Evolutionary conservation across 108 stramenopile genomes (phyloP).

Genomic region (Fistulifera solaris): DNA sequence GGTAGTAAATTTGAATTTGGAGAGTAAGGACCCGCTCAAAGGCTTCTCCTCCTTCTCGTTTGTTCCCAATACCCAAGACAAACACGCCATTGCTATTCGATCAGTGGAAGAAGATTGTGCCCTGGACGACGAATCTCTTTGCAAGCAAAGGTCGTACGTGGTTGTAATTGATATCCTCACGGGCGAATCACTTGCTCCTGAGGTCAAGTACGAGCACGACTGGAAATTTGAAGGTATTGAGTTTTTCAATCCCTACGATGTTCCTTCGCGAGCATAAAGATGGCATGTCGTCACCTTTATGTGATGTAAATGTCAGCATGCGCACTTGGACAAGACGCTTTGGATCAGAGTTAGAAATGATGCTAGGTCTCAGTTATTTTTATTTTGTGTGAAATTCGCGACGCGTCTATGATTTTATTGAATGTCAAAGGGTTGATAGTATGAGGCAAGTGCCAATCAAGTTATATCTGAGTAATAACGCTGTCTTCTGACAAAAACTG

Average conservation of each 20-base stretch:
- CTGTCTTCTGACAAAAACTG: no score
- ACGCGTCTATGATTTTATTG: no score
- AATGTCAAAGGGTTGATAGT: no score
- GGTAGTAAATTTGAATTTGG: constrained; percentile 62
- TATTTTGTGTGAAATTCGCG: no score
- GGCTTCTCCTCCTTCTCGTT: constrained; percentile 93
- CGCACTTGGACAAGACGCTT: no score
- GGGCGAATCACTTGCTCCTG: constrained; percentile 87
- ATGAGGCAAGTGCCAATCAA: no score
- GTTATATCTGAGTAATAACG: no score
- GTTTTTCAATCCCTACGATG: constrained; percentile 76
- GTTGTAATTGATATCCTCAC: constrained; percentile 84
- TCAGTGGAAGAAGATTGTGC: constrained; percentile 90
- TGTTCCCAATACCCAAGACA: constrained; percentile 81
- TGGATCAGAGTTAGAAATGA: no score
- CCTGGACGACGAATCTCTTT: constrained; percentile 42
- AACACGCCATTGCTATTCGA: constrained; percentile 74
- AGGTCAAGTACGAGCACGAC: constrained; percentile 64
- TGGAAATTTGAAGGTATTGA: constrained; percentile 94
- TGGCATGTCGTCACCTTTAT: no score
- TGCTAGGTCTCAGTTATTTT: no score
- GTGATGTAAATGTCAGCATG: no score
- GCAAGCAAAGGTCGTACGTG: constrained; percentile 87
- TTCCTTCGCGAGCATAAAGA: constrained; percentile 10
- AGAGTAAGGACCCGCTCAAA: constrained; percentile 58